A percentile compares a stretch with the other conserved stretches of the same genome.
Conservation (phyloP, 192 early-diverging fungal species). For the Backusella macrospora region DNA sequence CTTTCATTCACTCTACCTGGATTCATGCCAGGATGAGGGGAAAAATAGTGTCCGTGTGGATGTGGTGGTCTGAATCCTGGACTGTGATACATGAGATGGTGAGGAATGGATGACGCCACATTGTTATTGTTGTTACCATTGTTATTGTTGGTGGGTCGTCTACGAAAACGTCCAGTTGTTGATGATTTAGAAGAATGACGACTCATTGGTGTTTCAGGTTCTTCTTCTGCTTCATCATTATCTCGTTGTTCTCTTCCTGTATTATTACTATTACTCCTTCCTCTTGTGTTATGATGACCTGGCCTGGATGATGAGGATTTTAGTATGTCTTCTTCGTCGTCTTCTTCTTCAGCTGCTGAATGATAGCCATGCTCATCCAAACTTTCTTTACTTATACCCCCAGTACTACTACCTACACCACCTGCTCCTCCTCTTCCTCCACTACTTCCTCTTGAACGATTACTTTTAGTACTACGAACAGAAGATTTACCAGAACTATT, state of each 20-base stretch:
- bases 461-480: constrained; percentile 2
- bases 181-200: background rate
- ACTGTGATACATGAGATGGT: background rate
- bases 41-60: background rate
- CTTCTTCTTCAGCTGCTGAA: constrained; percentile 7
- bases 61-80: background rate
- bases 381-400: background rate
- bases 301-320: background rate
- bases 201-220: background rate
- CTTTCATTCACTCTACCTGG: background rate
- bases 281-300: background rate
- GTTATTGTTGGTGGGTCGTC: background rate
- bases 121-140: background rate
- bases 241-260: background rate
- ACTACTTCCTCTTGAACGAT: background rate
- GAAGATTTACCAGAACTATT: background rate
- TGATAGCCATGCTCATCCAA: background rate
- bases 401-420: background rate
- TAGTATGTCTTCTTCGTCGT: background rate
- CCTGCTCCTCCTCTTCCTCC: too few species aligned
- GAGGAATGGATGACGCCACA: background rate
- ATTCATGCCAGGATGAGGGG: background rate
- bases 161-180: background rate
- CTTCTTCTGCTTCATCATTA: background rate
- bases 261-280: background rate